Base-by-base conservation (phyloP, 75 land plant species). In the Ceratopteris richardii region DNA sequence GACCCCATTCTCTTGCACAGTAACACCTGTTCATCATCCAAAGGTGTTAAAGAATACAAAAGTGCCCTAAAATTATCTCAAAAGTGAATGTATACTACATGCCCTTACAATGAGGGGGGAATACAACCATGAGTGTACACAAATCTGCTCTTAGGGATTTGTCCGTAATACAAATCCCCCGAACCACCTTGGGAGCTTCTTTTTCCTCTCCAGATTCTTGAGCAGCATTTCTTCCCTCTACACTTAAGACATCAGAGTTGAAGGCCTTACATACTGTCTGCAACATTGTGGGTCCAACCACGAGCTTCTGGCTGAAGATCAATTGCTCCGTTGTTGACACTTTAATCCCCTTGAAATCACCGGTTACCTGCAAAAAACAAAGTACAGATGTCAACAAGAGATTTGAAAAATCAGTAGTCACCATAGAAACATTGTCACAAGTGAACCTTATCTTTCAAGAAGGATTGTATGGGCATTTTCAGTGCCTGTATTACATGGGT, bases 51-150 rank as follows among this genome's bases (percentile, higher is more conserved):
- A 33, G 7, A 33, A 33, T 9, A 33, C 3, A 9, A 33, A 33
- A 3, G 9, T 33, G 37, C 7, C 37, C 9, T 3, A 3, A 3
- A 33, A 33, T 4, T 4, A 33, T 4, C 37, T 33, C 7, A 33
- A 4, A 3, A 33, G 37, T 9, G 37, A 33, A n/a, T n/a, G n/a
- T n/a, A 58, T 65, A 26, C 2, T 16, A 19, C 43, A 3, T 46
- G 14, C 31, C 46, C 96, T 79, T 77, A 94, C 98, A 83, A 79
- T 58, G 62, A 25, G 98, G 98, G 62, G 96, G 98, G 61, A 80
- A 86, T 27, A 83, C 58, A 19, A 83, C 66, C 64, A 94, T 28
- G 50, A 81, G n/a, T 31, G 71, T 94, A 39, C 75, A 76, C 30
- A 67, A 29, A 42, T 77, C 85, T 28, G 81, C 54, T 30, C 74